Percentiles rank a stretch among this genome's conserved stretches.
These are phyloP conservation scores for Populus ilicifolia DNA, from an alignment of 345 rosid species.

Conservation along the genomic window DNA sequence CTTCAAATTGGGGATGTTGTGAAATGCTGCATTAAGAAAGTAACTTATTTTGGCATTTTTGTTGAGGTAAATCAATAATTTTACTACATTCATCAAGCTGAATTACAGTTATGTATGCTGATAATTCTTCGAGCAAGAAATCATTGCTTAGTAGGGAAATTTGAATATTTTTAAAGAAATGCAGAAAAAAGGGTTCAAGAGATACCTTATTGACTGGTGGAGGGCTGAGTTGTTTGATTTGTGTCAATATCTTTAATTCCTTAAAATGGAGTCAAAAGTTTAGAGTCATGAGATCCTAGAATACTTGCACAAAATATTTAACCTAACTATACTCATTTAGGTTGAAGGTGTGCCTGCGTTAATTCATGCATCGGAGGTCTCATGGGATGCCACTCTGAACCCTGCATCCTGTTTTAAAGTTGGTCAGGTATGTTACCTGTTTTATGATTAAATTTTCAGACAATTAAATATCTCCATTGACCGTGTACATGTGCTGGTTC, in stretches of 20 bases:
- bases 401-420: constrained; percentile 72
- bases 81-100: not conserved
- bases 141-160: not conserved
- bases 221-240: not conserved
- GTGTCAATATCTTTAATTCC: constrained; percentile 1
- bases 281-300: not conserved
- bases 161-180: not conserved
- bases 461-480: not conserved
- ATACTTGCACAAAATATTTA: not conserved
- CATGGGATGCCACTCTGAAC: constrained; percentile 96
- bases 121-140: not conserved
- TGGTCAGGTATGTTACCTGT: constrained; percentile 64
- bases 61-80: constrained; percentile 58
- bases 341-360: constrained; percentile 85
- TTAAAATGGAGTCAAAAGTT: constrained; percentile 1
- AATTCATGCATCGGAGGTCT: constrained; percentile 88
- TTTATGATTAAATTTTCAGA: constrained; percentile 5
- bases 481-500: not conserved
- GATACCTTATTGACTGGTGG: not conserved
- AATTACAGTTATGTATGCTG: not conserved
- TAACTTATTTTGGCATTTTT: constrained; percentile 86
- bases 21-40: constrained; percentile 79
- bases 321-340: constrained; percentile 35
- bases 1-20: constrained; percentile 89
- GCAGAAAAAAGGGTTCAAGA: not conserved